These are phyloP conservation scores for Xanthoconium separans DNA, from an alignment of 1,284 basidiomycete genomes.

Conservation along the genomic window DNA sequence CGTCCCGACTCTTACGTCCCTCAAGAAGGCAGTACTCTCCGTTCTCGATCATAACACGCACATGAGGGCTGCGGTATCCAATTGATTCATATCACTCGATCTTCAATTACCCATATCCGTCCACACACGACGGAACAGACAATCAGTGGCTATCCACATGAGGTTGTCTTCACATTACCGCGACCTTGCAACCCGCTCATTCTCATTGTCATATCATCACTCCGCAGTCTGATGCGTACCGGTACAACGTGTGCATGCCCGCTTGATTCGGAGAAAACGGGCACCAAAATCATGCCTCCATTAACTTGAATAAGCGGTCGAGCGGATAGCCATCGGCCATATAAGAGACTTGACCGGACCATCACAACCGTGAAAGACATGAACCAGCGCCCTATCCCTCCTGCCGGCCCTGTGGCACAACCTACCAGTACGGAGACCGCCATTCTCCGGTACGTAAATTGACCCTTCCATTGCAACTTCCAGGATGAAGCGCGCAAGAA, in stretches of 20 bases:
- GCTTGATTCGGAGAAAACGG: neutral
- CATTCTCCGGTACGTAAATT: no score
- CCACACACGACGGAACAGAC: neutral
- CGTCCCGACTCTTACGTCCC: constrained; percentile 13
- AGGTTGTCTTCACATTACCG: neutral
- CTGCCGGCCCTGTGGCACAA: no score
- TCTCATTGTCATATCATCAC: neutral
- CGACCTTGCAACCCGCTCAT: neutral
- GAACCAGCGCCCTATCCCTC: no score
- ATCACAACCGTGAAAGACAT: no score
- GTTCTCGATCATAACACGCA: constrained; percentile 25
- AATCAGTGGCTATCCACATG: constrained; percentile 4
- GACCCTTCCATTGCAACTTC: no score
- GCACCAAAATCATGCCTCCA: neutral
- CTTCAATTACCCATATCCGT: constrained; percentile 11
- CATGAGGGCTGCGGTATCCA: neutral
- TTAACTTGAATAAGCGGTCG: neutral
- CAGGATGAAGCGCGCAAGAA: no score
- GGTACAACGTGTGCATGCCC: neutral
- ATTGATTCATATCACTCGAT: constrained; percentile 8
- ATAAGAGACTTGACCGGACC: no score
- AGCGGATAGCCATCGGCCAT: neutral
- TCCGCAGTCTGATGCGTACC: neutral
- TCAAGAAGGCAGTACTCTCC: constrained; percentile 1
- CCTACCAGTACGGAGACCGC: no score